phyloP scores from a whole-genome alignment of 345 rosid species.

The Brassica juncea region DNA sequence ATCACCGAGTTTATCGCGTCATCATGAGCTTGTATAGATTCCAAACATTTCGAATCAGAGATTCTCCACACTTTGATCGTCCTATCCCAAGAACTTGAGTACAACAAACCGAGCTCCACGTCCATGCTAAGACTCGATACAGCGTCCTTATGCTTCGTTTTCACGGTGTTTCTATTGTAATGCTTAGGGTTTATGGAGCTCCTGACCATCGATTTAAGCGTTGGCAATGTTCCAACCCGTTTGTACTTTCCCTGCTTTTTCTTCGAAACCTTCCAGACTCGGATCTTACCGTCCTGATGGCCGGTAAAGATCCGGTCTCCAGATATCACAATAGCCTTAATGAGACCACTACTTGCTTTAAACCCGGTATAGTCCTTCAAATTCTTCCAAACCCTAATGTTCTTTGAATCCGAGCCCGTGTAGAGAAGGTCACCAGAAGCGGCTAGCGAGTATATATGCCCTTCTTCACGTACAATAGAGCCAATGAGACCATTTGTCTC shows the following conservation, averaged over 20 bases:
- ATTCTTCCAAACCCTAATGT: slow-evolving; percentile 74
- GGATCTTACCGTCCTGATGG: slow-evolving; percentile 69
- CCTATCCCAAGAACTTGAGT: slow-evolving; percentile 72
- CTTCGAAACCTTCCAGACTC: slow-evolving; percentile 59
- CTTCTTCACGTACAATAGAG: slow-evolving; percentile 65
- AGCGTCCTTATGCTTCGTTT: slow-evolving; percentile 65
- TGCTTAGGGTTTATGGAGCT: slow-evolving; percentile 62
- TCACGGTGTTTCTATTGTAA: slow-evolving; percentile 48
- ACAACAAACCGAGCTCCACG: slow-evolving; percentile 53
- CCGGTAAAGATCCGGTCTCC: slow-evolving; percentile 59
- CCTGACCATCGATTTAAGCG: slow-evolving; percentile 51
- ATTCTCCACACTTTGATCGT: slow-evolving; percentile 67
- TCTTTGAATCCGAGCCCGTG: slow-evolving; percentile 73
- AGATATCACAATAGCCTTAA: slow-evolving; percentile 49
- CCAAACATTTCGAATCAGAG: slow-evolving; percentile 57
- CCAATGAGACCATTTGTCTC: slow-evolving; percentile 54
- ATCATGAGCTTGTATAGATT: slow-evolving; percentile 63
- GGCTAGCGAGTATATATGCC: slow-evolving; percentile 68
- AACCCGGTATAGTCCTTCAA: slow-evolving; percentile 59
- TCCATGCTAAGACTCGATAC: slow-evolving; percentile 59
- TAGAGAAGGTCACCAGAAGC: slow-evolving; percentile 60
- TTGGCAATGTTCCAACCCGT: slow-evolving; percentile 54
- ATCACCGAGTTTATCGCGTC: slow-evolving; percentile 66
- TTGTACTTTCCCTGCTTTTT: slow-evolving; percentile 44
- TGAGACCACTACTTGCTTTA: slow-evolving; percentile 62